Base-by-base conservation (phyloP, 306 rosid genomes). In the Castanea mollissima region DNA sequence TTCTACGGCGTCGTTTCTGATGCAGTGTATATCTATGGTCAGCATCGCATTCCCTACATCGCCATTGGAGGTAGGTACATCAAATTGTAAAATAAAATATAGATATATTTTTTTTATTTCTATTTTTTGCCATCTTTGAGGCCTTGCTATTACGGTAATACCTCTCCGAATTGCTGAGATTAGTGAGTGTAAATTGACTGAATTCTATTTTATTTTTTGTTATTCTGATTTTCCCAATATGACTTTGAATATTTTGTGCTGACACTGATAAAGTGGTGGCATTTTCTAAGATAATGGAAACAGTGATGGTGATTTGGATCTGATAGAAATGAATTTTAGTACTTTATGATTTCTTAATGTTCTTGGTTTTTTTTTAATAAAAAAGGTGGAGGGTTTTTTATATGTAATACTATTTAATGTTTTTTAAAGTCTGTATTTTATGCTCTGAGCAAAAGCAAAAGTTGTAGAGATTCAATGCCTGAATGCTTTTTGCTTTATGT, bases 41-140 rank as follows among this genome's bases (percentile, higher is more conserved):
- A 94, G 82, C 98, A 87, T 78, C 98, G 99, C 31, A 73, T 95
- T 83, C 99, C 97, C 52, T 95, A 92, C 75, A 87, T 95, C 31
- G 92, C 99, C 69, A 6, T 95, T 46, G 99, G 97, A 83, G 99
- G 99, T 86, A 75, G 31, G 59, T 3, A 23, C 57, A 34, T 78
- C 46, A 38, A 7, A 7, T 38, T 38, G 8, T 38, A 8, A 38
- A 2, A 38, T 6, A 6, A 11, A 11, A 46, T 2, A 49, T 49
- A 49, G 0, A 49, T 46, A 44, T 44, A n/a, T 1, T 41, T 41
- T 6, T 8, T 0, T 49, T 0, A 23, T 23, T 9, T 12, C 1
- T 41, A 44, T 12, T 59, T 60, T 60, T 60, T 60, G 34, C 19
- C 54, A 12, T 49, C 0, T 4, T 12, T 0, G 16, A 49, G 54